Conservation (phyloP, 805 yeast genomes). For the Priceomyces haplophilus region DNA sequence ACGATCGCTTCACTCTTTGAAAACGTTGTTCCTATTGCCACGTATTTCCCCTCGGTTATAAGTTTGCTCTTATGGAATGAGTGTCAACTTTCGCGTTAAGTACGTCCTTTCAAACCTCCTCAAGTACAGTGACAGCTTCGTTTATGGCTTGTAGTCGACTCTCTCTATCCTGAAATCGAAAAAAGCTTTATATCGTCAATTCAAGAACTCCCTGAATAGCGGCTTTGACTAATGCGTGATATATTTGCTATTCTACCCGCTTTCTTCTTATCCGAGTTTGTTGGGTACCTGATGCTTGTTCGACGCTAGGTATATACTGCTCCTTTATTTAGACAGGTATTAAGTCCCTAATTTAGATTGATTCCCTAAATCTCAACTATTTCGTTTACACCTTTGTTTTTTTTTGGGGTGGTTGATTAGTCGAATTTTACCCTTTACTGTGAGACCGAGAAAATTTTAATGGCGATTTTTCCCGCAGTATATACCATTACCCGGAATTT, state of each 20-base stretch:
- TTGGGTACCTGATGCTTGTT: conserved; percentile 1
- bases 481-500: conserved; percentile 2
- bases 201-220: conserved; percentile 4
- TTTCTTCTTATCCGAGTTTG: neutral
- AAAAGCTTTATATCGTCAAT: conserved; percentile 2
- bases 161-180: conserved; percentile 1
- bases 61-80: neutral
- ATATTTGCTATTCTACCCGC: conserved; percentile 4
- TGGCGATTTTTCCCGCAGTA: conserved; percentile 6
- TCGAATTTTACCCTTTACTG: conserved; percentile 4
- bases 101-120: neutral
- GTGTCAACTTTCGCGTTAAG: neutral
- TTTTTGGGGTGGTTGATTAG: conserved; percentile 5
- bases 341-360: conserved; percentile 5
- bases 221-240: conserved; percentile 5
- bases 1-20: neutral
- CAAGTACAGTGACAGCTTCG: neutral
- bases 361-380: conserved; percentile 3
- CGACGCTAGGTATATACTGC: neutral
- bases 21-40: neutral
- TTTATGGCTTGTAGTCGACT: neutral
- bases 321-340: conserved; percentile 2
- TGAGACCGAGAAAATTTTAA: conserved; percentile 6
- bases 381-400: conserved; percentile 4
- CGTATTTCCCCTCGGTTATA: conserved; percentile 1